Conservation (phyloP, 129 eudicot species). For the Flaveria robusta region DNA sequence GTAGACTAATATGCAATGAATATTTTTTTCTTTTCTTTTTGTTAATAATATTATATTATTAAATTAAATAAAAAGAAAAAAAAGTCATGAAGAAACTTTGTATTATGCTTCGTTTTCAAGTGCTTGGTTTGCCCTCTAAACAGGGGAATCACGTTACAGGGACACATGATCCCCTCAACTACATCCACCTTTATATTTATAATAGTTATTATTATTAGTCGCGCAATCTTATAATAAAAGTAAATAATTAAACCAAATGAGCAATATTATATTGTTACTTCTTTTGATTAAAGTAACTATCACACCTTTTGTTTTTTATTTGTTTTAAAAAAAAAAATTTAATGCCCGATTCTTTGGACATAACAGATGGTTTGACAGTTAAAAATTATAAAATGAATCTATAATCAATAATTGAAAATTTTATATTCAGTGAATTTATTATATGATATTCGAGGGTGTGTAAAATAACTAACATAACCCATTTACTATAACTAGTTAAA, state of each 20-base stretch:
- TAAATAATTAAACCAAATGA: constrained; percentile 8
- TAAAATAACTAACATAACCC: neutral
- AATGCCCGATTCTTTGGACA: neutral
- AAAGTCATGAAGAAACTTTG: constrained; percentile 23
- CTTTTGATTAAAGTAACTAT: neutral
- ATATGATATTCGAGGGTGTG: neutral
- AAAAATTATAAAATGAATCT: neutral
- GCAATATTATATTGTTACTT: constrained; percentile 4
- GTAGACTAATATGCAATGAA: neutral
- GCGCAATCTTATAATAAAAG: neutral
- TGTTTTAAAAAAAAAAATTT: neutral
- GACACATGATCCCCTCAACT: constrained; percentile 43
- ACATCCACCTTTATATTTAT: constrained; percentile 19
- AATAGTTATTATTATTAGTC: neutral
- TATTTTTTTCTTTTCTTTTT: neutral
- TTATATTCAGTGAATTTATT: neutral
- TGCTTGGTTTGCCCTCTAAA: constrained; percentile 41
- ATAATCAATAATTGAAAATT: neutral
- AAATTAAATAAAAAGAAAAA: neutral
- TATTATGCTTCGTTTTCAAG: constrained; percentile 35
- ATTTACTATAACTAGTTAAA: too few relatives aligned
- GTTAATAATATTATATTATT: constrained; percentile 11
- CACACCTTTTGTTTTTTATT: constrained; percentile 1
- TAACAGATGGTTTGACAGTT: neutral
- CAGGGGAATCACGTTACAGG: constrained; percentile 49